These are phyloP conservation scores for Striga asiatica DNA, from an alignment of 257 asterid genomes.

Conservation along the genomic window DNA sequence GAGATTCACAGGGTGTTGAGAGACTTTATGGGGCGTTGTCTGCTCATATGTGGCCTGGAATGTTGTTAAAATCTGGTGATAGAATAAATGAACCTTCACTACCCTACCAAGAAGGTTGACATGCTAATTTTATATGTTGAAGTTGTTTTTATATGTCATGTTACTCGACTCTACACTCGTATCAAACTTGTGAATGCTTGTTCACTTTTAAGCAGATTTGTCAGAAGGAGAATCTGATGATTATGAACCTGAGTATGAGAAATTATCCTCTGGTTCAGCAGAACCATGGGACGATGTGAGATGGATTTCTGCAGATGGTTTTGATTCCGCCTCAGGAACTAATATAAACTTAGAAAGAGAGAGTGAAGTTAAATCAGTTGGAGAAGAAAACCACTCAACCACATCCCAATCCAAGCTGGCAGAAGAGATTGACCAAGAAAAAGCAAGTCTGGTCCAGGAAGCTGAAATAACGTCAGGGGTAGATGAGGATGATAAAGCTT, in stretches of 20 bases:
- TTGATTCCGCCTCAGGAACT: conserved; percentile 24
- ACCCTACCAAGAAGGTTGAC: conserved; percentile 64
- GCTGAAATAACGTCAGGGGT: conserved; percentile 23
- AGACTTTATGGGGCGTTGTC: conserved; percentile 83
- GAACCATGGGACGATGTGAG: conserved; percentile 61
- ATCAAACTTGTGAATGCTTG: conserved; percentile 1
- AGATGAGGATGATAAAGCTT: conserved; percentile 34
- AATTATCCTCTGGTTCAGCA: conserved; percentile 69
- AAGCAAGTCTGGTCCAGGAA: conserved; percentile 17
- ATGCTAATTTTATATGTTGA: not conserved
- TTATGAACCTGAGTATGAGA: conserved; percentile 63
- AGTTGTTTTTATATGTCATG: not conserved
- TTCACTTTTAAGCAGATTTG: conserved; percentile 33
- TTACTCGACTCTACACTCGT: not conserved
- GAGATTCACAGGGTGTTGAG: conserved; percentile 91
- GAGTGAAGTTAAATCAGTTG: conserved; percentile 15
- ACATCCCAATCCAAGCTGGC: conserved; percentile 33
- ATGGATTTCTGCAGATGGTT: conserved; percentile 56
- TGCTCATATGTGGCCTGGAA: conserved; percentile 98
- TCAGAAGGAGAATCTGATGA: conserved; percentile 80
- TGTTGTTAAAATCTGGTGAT: conserved; percentile 88
- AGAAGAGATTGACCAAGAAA: conserved; percentile 26
- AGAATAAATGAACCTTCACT: conserved; percentile 62
- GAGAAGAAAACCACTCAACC: conserved; percentile 32
- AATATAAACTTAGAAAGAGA: conserved; percentile 22